A percentile compares a stretch with the other conserved stretches of the same genome.
Evolutionary conservation across 208 protist genomes (phyloP).

Genomic region (Acanthamoeba healyi): DNA sequence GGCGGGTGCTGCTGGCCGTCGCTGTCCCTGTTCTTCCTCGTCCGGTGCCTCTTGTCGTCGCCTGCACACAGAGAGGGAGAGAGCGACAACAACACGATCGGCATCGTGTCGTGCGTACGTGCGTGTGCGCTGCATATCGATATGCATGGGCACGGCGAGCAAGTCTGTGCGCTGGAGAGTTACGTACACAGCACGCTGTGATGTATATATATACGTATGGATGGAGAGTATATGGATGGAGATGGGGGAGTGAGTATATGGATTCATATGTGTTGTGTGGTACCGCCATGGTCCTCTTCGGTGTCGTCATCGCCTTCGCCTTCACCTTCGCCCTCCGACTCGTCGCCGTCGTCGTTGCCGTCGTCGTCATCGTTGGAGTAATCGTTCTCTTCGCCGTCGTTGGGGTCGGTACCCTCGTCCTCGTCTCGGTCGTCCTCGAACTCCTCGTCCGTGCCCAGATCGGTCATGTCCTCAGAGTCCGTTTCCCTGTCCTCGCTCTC

Average conservation of each 20-base stretch:
- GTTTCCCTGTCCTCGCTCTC: neutral
- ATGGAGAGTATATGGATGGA: neutral
- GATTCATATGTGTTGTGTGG: neutral
- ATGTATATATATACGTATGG: neutral
- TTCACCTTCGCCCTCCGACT: neutral
- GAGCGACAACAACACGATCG: no score
- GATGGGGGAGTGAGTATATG: neutral
- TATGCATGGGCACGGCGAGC: neutral
- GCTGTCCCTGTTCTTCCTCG: no score
- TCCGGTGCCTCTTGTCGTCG: no score
- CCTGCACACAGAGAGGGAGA: no score
- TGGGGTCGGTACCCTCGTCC: neutral
- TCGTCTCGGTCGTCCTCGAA: neutral
- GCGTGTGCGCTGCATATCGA: no score
- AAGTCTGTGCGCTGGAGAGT: neutral
- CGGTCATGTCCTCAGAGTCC: neutral
- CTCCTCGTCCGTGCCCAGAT: neutral
- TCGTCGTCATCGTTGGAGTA: neutral
- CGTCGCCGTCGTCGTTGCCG: neutral
- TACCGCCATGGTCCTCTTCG: conserved; percentile 11
- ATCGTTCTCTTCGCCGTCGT: neutral
- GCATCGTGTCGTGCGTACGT: no score
- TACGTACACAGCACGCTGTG: neutral
- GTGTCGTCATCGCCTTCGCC: neutral
- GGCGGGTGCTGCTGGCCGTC: no score